These are phyloP conservation scores for Phoenix roebelenii DNA, from an alignment of 176 grass and related monocot genomes.

Conservation along the genomic window DNA sequence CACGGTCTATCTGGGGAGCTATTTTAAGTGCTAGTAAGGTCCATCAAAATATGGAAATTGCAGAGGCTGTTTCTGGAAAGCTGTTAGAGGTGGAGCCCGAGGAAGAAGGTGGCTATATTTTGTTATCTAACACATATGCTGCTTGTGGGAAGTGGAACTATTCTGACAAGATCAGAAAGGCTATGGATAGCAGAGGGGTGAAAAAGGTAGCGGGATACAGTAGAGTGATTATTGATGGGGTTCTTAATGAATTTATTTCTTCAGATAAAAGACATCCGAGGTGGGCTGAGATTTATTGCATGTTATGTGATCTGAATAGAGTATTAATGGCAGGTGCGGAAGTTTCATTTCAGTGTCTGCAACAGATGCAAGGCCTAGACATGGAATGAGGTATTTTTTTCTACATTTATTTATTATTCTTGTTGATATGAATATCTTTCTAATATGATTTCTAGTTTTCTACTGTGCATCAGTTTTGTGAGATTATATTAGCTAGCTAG, in stretches of 20 bases:
- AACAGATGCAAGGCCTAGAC: too few relatives aligned
- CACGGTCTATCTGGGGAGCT: slow-evolving; percentile 48
- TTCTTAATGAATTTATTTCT: slow-evolving; percentile 15
- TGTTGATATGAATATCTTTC: too few relatives aligned
- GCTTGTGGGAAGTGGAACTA: slow-evolving; percentile 41
- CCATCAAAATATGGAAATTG: slow-evolving; percentile 33
- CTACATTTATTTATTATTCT: too few relatives aligned
- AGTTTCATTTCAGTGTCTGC: not conserved
- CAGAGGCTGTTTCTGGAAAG: slow-evolving; percentile 37
- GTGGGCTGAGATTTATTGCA: not conserved
- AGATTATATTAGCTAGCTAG: too few relatives aligned
- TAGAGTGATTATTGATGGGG: slow-evolving; percentile 24
- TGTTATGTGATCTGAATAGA: slow-evolving; percentile 3
- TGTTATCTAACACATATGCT: slow-evolving; percentile 51
- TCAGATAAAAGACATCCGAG: slow-evolving; percentile 9
- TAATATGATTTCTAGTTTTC: too few relatives aligned
- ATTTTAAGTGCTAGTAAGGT: slow-evolving; percentile 44
- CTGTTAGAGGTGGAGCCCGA: slow-evolving; percentile 37
- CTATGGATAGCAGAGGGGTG: slow-evolving; percentile 37
- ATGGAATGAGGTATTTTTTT: too few relatives aligned
- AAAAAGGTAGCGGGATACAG: slow-evolving; percentile 43
- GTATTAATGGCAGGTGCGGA: slow-evolving; percentile 1
- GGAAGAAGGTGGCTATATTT: slow-evolving; percentile 41
- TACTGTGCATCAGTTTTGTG: too few relatives aligned
- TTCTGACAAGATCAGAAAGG: slow-evolving; percentile 31